Percentiles rank a stretch among this genome's conserved stretches.
Conservation (phyloP, 148 eudicot species). For the Silene conica region DNA sequence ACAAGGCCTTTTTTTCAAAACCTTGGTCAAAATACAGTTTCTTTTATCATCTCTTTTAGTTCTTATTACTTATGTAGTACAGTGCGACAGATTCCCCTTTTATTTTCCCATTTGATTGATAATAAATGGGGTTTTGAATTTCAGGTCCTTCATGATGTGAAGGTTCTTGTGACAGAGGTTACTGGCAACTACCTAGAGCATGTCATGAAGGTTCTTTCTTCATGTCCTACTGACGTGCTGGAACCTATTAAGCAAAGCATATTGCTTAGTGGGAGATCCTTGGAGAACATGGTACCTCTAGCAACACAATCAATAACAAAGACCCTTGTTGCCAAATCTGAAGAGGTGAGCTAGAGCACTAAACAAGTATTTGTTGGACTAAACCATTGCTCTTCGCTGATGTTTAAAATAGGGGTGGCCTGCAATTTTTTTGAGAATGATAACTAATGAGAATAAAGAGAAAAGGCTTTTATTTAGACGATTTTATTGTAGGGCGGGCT, state of each 20-base stretch:
- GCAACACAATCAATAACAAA: constrained; percentile 54
- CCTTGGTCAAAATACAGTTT: neutral
- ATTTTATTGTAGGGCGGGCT: neutral
- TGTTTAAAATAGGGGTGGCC: neutral
- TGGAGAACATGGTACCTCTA: constrained; percentile 51
- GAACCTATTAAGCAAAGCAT: constrained; percentile 78
- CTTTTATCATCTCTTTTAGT: constrained; percentile 1
- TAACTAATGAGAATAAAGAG: neutral
- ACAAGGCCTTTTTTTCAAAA: neutral
- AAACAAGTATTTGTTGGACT: neutral
- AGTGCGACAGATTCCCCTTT: neutral
- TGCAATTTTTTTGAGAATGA: neutral
- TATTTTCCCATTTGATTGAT: neutral
- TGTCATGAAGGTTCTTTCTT: constrained; percentile 57
- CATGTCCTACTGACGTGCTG: constrained; percentile 71
- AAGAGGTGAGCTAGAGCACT: constrained; percentile 47
- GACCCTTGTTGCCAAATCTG: constrained; percentile 69
- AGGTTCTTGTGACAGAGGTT: constrained; percentile 57
- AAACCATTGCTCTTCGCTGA: neutral
- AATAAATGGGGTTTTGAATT: constrained; percentile 18
- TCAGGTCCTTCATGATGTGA: constrained; percentile 86
- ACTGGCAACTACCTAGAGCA: constrained; percentile 49
- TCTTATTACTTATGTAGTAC: neutral
- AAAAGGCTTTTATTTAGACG: neutral
- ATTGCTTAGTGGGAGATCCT: constrained; percentile 61